Conservation (phyloP, 2,329 filamentous ascomycete genomes). For the Ophiostoma australiae region DNA sequence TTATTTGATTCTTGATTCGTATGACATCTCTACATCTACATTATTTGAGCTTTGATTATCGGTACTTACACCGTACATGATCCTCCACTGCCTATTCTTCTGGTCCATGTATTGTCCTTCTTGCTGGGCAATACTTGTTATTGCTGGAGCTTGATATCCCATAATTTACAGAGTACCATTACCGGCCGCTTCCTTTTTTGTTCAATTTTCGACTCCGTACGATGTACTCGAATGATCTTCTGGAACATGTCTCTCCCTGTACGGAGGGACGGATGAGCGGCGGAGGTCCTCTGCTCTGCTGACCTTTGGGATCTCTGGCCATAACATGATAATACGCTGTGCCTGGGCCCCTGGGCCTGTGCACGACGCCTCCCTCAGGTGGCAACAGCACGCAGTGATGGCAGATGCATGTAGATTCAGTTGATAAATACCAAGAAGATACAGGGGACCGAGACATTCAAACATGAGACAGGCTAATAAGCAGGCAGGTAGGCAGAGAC, state of each 20-base stretch:
- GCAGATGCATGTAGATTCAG: not conserved
- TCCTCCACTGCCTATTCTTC: not conserved
- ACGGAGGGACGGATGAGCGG: no score
- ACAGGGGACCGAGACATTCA: not conserved
- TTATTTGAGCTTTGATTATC: no score
- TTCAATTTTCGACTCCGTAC: not conserved
- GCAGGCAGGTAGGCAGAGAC: not conserved
- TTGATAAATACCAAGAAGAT: not conserved
- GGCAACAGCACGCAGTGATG: not conserved
- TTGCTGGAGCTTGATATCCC: not conserved
- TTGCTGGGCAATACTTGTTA: not conserved
- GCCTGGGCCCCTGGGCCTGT: not conserved
- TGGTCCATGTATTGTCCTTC: not conserved
- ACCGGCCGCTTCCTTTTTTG: not conserved
- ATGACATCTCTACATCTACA: no score
- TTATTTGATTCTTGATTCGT: not conserved
- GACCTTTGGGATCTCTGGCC: not conserved
- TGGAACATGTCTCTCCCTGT: conserved; percentile 16
- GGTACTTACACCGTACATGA: not conserved
- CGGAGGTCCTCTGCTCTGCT: not conserved
- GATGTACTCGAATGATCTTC: not conserved
- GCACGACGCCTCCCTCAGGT: not conserved
- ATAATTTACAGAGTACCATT: not conserved
- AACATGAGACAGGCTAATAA: not conserved
- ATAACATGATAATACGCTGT: not conserved